Evolutionary conservation across 2,329 filamentous ascomycete species (phyloP).

Genomic region (Aureobasidium leucospermi): DNA sequence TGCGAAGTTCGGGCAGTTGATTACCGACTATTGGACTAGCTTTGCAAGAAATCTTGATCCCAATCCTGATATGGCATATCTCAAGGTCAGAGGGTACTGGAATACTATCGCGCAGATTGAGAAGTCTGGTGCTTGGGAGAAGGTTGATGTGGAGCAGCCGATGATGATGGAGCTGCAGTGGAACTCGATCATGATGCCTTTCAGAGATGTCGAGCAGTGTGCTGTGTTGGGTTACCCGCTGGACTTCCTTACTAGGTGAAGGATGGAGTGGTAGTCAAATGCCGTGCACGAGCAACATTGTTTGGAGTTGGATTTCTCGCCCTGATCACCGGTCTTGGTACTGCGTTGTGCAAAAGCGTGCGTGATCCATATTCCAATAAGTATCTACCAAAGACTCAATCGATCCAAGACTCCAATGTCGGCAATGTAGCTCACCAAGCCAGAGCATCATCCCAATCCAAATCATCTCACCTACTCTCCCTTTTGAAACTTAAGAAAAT

Average conservation of each 20-base stretch:
- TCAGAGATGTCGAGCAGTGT: conserved; percentile 14
- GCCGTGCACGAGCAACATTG: not conserved
- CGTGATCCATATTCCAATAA: not conserved
- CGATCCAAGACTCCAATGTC: not conserved
- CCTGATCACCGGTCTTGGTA: too few relatives aligned
- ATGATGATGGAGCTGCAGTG: conserved; percentile 17
- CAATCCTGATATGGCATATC: conserved; percentile 26
- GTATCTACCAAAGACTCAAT: not conserved
- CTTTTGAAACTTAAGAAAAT: conserved; percentile 22
- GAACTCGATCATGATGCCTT: conserved; percentile 13
- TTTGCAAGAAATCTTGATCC: conserved; percentile 31
- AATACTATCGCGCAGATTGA: conserved; percentile 25
- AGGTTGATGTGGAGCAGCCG: conserved; percentile 3
- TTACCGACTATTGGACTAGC: conserved; percentile 26
- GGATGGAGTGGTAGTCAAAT: not conserved
- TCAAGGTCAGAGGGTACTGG: conserved; percentile 26
- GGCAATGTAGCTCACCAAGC: not conserved
- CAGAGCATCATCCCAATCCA: not conserved
- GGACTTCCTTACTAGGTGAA: not conserved
- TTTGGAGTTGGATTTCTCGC: too few relatives aligned
- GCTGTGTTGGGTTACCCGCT: conserved; percentile 1
- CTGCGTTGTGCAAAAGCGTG: too few relatives aligned
- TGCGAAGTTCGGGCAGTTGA: conserved; percentile 19
- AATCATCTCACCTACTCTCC: not conserved
- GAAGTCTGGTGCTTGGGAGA: conserved; percentile 25